Base-by-base conservation (phyloP, 2,329 filamentous ascomycete species). In the Colletotrichum australisinense region DNA sequence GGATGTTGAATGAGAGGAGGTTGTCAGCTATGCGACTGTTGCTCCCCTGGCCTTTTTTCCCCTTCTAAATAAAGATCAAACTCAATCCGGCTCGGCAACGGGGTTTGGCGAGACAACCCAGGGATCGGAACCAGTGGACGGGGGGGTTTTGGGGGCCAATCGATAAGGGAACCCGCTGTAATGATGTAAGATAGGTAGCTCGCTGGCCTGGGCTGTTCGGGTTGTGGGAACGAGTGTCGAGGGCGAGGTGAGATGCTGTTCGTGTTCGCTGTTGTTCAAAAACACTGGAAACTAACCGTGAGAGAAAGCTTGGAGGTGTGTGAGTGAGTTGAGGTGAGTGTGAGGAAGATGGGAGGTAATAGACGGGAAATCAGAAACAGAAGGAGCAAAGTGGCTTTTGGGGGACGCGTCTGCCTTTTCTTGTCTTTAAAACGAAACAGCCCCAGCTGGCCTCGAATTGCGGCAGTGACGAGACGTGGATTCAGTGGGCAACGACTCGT, bases 401-500 rank as follows among this genome's bases (percentile, higher is more conserved):
- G 65, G 69, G 69, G 72, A 72, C 70, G 69, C 64, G 69, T 65
- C 64, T 58, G 63, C 69, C 60, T 65, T 74, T 72, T 64, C 59
- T 69, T 68, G 30, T 57, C 59, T 68, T 72, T n/a, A 74, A 68
- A 67, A 72, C 70, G 70, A 73, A 70, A 73, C 70, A 73, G 70
- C 55, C 69, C 67, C 19, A 59, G 70, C 70, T 65, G 67, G 53
- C 60, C 32, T 73, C 55, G 70, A 60, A 70, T 60, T 73, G 70
- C 70, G 70, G 70, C 70, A 73, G 70, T 66, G 70, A 73, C 70
- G 70, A 70, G 70, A 70, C 60, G 67, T 70, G 70, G 70, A 69
- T 49, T 69, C 59, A 60, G 70, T 69, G 66, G 70, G 56, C 70
- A 70, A 59, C 67, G 67, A 70, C 35, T 73, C 46, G 67, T 56